Evolutionary conservation across 2,329 filamentous ascomycete species (phyloP).

Genomic region (Hansfordia pulvinata): DNA sequence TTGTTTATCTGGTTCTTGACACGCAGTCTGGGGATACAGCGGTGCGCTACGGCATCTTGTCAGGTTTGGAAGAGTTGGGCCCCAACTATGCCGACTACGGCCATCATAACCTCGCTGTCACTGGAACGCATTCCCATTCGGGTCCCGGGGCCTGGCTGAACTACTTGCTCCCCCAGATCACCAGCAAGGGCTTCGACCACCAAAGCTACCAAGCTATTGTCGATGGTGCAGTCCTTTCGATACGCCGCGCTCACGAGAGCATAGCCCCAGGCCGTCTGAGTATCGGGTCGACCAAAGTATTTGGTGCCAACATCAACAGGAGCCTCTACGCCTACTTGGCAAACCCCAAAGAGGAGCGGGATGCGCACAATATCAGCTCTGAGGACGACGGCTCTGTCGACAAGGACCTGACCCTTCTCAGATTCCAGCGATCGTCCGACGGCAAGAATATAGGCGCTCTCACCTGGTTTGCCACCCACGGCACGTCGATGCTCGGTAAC

Average conservation of each 20-base stretch:
- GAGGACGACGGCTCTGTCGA: constrained; percentile 45
- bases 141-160: constrained; percentile 91
- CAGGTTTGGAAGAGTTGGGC: constrained; percentile 57
- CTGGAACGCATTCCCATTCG: constrained; percentile 85
- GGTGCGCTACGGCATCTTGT: constrained; percentile 72
- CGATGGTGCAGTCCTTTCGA: constrained; percentile 69
- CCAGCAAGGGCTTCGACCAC: constrained; percentile 71
- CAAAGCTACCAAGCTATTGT: constrained; percentile 86
- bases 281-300: constrained; percentile 54
- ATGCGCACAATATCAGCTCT: constrained; percentile 42
- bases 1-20: constrained; percentile 81
- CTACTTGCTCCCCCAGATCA: constrained; percentile 84
- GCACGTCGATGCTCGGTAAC: constrained; percentile 81
- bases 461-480: constrained; percentile 87
- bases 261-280: constrained; percentile 32
- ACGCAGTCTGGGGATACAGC: constrained; percentile 82
- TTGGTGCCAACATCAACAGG: constrained; percentile 75
- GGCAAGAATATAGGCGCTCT: constrained; percentile 66
- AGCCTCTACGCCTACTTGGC: constrained; percentile 79
- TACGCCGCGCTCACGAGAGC: constrained; percentile 65
- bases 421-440: constrained; percentile 62
- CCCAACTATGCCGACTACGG: constrained; percentile 61
- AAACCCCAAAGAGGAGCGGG: constrained; percentile 67
- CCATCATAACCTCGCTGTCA: constrained; percentile 73
- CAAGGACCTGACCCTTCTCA: constrained; percentile 66